Conservation (phyloP, 495 filamentous ascomycete species). For the Penicillium taxi region DNA sequence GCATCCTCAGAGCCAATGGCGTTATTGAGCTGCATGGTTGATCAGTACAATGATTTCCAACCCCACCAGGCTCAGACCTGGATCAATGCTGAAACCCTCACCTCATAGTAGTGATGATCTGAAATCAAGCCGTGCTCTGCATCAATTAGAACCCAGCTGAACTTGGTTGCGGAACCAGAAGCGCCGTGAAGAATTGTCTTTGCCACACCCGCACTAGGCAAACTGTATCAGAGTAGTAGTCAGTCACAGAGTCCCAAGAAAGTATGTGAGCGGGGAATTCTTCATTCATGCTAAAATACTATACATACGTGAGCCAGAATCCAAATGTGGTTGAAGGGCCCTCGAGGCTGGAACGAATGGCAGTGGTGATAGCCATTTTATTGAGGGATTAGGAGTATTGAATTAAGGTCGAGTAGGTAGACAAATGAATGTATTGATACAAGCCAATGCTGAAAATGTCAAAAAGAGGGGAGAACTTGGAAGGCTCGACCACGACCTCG, state of each 20-base stretch:
- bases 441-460: too few species aligned
- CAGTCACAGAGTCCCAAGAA: neutral
- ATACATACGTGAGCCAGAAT: constrained; percentile 35
- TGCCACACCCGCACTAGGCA: constrained; percentile 28
- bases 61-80: too few species aligned
- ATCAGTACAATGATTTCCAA: constrained; percentile 3
- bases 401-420: too few species aligned
- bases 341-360: constrained; percentile 14
- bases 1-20: constrained; percentile 59
- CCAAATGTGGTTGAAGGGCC: constrained; percentile 17
- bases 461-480: too few species aligned
- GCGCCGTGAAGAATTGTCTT: constrained; percentile 30
- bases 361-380: constrained; percentile 22
- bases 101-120: constrained; percentile 32
- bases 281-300: neutral
- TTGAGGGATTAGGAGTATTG: neutral
- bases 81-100: constrained; percentile 4
- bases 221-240: constrained; percentile 12
- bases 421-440: too few species aligned
- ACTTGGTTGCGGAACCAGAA: constrained; percentile 19
- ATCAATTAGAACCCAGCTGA: constrained; percentile 68
- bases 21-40: constrained; percentile 19
- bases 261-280: neutral
- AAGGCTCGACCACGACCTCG: too few species aligned
- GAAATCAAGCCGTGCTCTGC: constrained; percentile 68